Evolutionary conservation across 2,329 filamentous ascomycete species (phyloP), one percentile per base, ranked within the genome.

Genomic region (Tolypocladium tundrense): DNA sequence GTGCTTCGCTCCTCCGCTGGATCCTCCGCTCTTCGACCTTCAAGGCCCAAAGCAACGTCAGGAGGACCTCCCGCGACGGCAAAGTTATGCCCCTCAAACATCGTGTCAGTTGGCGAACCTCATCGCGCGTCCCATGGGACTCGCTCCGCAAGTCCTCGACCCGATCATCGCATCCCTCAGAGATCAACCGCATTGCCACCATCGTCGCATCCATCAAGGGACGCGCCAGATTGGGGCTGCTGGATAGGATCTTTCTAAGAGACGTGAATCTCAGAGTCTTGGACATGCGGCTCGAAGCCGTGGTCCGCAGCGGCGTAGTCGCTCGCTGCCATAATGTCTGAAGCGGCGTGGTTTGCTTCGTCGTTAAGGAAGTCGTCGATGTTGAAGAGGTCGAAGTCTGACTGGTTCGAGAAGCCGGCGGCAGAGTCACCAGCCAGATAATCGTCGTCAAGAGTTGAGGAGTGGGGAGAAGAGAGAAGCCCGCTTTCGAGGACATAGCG

Each of bases 161-260:
- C 72, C 69, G 75, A 67, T 75, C 72, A 65, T 79, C 74, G 67
- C 70, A 67, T 75, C 77, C 74, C 73, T 85, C 76, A 84, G 82
- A 84, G 72, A 81, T 82, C 79, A 82, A 86, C 85, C 84, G 85
- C 85, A 88, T 83, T 77, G 80, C 82, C 80, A 72, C 81, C 82
- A 86, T 80, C 83, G 85, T 88, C 85, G 85, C 85, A 87, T 87
- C 84, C 84, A 74, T 76, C 68, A 87, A 77, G 69, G 85, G 85
- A 87, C 85, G 85, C 85, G 85, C 85, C 85, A 87, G 79, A 73
- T 76, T 80, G 81, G 84, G 84, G 84, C 84, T 87, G 85, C 85
- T 81, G 83, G 85, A 81, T 81, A 87, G 80, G 73, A 87, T 84
- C 77, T 79, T 83, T 75, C 76, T 77, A 73, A 84, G 81, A 74